Conservation (phyloP, 2,329 filamentous ascomycete genomes). For the Pestalotiopsis fici region DNA sequence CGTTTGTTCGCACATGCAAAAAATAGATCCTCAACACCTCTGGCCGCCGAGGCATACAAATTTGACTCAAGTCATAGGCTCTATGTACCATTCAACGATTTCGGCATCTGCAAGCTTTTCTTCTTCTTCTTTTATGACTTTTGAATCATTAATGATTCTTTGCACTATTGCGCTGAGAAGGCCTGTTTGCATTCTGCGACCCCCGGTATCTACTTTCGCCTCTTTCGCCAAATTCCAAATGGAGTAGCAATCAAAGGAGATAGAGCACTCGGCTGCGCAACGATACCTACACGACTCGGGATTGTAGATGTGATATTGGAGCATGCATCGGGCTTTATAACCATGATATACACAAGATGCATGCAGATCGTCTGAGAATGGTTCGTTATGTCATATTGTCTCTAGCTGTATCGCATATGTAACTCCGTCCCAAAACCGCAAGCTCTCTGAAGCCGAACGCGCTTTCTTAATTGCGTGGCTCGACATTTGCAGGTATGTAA, state of each 20-base stretch:
- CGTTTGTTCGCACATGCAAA: constrained; percentile 2
- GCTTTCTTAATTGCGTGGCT: not conserved
- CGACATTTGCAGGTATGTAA: not conserved
- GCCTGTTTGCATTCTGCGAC: too few species aligned
- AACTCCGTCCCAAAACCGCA: not conserved
- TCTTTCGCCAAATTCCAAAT: too few species aligned
- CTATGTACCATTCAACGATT: not conserved
- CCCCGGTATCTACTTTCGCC: too few species aligned
- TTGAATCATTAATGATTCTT: too few species aligned
- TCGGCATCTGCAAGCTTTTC: not conserved
- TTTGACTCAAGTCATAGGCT: not conserved
- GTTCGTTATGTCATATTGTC: constrained; percentile 5
- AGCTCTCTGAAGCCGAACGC: not conserved
- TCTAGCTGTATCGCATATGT: constrained; percentile 4
- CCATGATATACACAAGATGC: not conserved
- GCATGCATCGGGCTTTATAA: not conserved
- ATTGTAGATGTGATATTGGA: not conserved
- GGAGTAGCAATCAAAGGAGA: too few species aligned
- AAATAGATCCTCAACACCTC: constrained; percentile 5
- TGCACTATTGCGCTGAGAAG: too few species aligned
- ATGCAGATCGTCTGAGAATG: not conserved
- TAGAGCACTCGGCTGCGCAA: too few species aligned
- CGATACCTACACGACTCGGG: not conserved
- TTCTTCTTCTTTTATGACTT: not conserved
- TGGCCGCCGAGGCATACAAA: not conserved